phyloP scores from a whole-genome alignment of 192 early-diverging fungal genomes.

The Rhizophagus sp. region DNA sequence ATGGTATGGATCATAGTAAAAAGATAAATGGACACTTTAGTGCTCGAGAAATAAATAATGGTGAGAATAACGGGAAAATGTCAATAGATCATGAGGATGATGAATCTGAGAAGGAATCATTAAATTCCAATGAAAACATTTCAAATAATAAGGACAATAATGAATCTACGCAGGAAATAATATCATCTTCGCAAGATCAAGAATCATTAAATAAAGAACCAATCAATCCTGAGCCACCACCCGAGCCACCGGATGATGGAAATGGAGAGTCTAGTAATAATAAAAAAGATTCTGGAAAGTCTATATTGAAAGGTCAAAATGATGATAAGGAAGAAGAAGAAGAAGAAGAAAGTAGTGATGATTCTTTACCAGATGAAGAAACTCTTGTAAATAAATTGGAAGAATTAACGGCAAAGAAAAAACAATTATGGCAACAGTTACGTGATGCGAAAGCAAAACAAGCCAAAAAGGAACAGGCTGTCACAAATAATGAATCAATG shows the following conservation, averaged over 20 bases:
- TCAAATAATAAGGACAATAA: neutral
- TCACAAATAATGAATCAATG: neutral
- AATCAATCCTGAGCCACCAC: neutral
- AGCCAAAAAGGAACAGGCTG: neutral
- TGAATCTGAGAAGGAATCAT: neutral
- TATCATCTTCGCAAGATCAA: neutral
- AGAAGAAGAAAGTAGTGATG: neutral
- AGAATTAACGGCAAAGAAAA: neutral
- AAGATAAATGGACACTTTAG: neutral
- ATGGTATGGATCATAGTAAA: neutral
- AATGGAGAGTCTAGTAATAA: neutral
- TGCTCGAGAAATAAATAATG: neutral
- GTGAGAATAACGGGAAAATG: neutral
- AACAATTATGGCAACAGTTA: neutral
- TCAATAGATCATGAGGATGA: neutral
- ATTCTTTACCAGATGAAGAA: neutral
- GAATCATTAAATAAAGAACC: neutral
- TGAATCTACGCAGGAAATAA: neutral
- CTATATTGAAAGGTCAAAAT: neutral
- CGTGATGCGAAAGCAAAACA: neutral
- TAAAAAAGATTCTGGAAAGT: neutral
- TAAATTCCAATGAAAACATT: neutral
- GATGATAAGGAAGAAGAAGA: neutral
- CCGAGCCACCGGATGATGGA: neutral
- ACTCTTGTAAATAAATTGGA: neutral